Evolutionary conservation across 306 rosid species (phyloP).

Genomic region (Acacia acuminata): DNA sequence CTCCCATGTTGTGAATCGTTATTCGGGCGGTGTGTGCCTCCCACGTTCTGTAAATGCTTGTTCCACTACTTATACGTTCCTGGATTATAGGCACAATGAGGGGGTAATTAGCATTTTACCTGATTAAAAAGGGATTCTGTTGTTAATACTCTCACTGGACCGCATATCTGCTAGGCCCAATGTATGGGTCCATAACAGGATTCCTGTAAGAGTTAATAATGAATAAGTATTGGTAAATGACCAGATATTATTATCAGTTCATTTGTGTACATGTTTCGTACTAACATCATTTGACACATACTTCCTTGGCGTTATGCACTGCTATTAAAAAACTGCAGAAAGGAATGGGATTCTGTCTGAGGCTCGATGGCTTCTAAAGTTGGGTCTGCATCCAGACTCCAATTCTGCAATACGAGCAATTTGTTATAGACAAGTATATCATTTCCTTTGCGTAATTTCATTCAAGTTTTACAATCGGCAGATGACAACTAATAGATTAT

Average conservation of each 20-base stretch:
- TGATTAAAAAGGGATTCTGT: no score
- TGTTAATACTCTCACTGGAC: no score
- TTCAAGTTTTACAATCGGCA: slow-evolving; percentile 26
- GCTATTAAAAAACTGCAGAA: slow-evolving; percentile 46
- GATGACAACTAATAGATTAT: slow-evolving; percentile 8
- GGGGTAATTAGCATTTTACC: no score
- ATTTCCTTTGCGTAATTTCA: slow-evolving; percentile 15
- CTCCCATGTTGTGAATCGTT: no score
- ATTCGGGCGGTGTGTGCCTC: no score
- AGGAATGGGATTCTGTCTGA: slow-evolving; percentile 72
- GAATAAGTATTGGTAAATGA: neutral
- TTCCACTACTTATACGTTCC: no score
- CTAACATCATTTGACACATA: neutral
- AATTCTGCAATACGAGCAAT: slow-evolving; percentile 88
- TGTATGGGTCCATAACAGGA: no score
- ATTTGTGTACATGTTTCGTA: slow-evolving; percentile 22
- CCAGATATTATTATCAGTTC: slow-evolving; percentile 2
- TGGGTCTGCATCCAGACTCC: slow-evolving; percentile 83
- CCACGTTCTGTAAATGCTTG: no score
- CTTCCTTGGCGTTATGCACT: slow-evolving; percentile 11
- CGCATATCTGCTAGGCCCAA: no score
- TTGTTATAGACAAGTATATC: slow-evolving; percentile 86
- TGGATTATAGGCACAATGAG: no score
- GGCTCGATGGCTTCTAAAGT: slow-evolving; percentile 88
- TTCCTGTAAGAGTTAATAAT: neutral